A percentile compares a stretch with the other conserved stretches of the same genome.
Conservation (phyloP, 805 yeast genomes). For the Zygosaccharomyces kombuchaensis region DNA sequence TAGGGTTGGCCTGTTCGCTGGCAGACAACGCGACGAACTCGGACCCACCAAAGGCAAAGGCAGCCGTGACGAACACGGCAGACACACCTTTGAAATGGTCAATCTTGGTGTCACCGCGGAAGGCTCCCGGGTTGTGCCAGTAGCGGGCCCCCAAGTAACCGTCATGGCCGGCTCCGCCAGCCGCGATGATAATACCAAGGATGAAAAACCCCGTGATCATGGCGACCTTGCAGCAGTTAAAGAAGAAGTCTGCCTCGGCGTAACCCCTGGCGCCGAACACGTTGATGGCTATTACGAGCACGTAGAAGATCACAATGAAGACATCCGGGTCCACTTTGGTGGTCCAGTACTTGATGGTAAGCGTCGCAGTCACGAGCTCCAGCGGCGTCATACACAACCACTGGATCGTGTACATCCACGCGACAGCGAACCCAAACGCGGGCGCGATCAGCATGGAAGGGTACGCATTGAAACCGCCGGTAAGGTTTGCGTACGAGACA, state of each 20-base stretch:
- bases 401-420: constrained; percentile 66
- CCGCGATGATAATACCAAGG: constrained; percentile 49
- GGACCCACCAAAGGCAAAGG: constrained; percentile 63
- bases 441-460: constrained; percentile 62
- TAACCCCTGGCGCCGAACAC: constrained; percentile 54
- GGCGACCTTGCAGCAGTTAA: constrained; percentile 52
- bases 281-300: constrained; percentile 45
- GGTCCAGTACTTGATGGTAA: constrained; percentile 53
- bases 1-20: constrained; percentile 64
- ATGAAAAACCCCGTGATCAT: constrained; percentile 59
- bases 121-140: constrained; percentile 63
- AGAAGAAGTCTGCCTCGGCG: constrained; percentile 66
- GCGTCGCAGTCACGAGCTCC: constrained; percentile 60
- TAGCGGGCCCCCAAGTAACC: constrained; percentile 53
- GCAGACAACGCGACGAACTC: constrained; percentile 66
- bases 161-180: constrained; percentile 55
- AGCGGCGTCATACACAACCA: constrained; percentile 62
- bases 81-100: constrained; percentile 59
- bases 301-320: constrained; percentile 55
- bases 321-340: constrained; percentile 48
- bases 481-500: constrained; percentile 55
- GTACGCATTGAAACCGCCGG: constrained; percentile 60
- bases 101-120: constrained; percentile 39
- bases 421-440: constrained; percentile 66
- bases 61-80: constrained; percentile 61